Conservation (phyloP, 2,329 filamentous ascomycete species). For the Alternaria metachromatica region DNA sequence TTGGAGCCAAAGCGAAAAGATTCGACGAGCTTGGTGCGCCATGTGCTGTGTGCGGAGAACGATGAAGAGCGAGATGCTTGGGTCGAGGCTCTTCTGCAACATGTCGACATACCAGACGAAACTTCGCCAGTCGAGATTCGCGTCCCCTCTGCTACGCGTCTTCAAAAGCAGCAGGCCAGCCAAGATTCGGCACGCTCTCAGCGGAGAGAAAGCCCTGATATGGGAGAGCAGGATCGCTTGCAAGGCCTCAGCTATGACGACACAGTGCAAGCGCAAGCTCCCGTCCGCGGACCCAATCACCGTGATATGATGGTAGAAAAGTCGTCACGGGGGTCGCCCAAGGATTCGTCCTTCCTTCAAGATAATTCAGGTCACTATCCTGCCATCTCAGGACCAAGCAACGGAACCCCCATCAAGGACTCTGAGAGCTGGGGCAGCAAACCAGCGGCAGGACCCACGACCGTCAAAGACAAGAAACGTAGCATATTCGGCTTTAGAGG, state of each 20-base stretch:
- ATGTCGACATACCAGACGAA: constrained; percentile 75
- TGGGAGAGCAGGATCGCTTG: constrained; percentile 43
- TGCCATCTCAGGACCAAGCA: constrained; percentile 81
- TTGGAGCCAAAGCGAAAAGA: constrained; percentile 97
- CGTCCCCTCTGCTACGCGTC: constrained; percentile 23
- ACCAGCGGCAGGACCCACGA: constrained; percentile 42
- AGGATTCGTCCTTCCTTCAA: constrained; percentile 44
- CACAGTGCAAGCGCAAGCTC: constrained; percentile 64
- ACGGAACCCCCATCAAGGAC: constrained; percentile 84
- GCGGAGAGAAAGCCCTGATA: constrained; percentile 50
- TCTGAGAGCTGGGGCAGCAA: constrained; percentile 86
- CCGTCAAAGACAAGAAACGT: constrained; percentile 81
- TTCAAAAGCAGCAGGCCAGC: constrained; percentile 51
- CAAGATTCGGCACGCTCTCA: constrained; percentile 38
- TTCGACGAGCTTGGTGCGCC: constrained; percentile 82
- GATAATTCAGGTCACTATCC: constrained; percentile 46
- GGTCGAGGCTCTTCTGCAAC: constrained; percentile 88
- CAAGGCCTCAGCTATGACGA: constrained; percentile 64
- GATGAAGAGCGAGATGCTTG: constrained; percentile 91
- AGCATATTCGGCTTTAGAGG: constrained; percentile 70
- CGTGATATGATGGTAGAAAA: constrained; percentile 31
- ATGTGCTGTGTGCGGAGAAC: constrained; percentile 94
- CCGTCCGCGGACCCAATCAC: constrained; percentile 56
- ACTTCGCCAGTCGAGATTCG: constrained; percentile 55
- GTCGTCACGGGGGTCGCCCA: constrained; percentile 36